Evolutionary conservation across 768 basidiomycete genomes (phyloP), one percentile per base, ranked within the genome.

Genomic region (Tricholoma saponaceum): DNA sequence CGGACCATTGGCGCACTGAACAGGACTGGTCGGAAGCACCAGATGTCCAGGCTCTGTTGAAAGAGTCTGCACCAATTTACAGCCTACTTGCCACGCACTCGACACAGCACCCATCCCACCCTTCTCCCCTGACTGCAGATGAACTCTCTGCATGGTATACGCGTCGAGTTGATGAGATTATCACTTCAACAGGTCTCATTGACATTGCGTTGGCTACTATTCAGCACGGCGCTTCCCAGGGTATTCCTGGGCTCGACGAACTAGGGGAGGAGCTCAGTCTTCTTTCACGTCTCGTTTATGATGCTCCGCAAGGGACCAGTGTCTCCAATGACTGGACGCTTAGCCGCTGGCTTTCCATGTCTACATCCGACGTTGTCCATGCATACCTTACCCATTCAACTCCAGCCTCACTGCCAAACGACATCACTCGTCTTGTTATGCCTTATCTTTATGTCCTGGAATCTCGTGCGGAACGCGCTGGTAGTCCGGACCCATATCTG

Each of bases 371-470:
- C 6, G 80, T 92, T 20, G 76, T 98, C 55, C 72, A 73, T 9
- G 88, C 89, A 39, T 98, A 96, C 69, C 82, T 97, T 9, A 72
- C 81, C 3, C 73, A 86, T 68, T 90, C 95, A 4, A 84, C 84
- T 2, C 76, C 88, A 3, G 76, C 80, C 2, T 82, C 82, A 16
- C 66, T 98, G 18, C 79, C 85, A 2, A 69, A 70, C 44, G 87
- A 94, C 63, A 85, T 98, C 41, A 74, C 79, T 22, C 81, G 79
- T 28, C 85, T 97, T 33, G 91, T 96, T 33, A 79, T 94, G 71
- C 96, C 96, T 2, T 99, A 97, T 69, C 82, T 98, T 0, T 95
- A 89, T 63, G 93, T 98, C 22, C 79, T 98, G 26, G 95, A 98
- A 70, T 81, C 92, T 20, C 86, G 89, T 20, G 84, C 87, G 46